Base-by-base conservation (phyloP, 352 stramenopile genomes). In the Globisporangium irregulare region DNA sequence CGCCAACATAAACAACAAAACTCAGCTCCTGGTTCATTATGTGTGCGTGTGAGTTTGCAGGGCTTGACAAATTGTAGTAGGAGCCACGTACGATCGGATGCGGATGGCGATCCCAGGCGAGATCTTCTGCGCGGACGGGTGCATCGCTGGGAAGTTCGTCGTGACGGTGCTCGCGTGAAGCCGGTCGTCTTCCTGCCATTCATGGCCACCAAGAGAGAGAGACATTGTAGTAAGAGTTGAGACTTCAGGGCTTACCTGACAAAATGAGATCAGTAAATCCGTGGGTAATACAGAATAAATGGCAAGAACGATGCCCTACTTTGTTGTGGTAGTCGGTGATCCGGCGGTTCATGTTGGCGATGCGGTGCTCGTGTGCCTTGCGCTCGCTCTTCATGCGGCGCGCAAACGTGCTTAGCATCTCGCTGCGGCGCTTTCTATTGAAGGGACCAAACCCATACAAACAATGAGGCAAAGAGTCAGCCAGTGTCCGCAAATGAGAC, bases 81-180 rank as follows among this genome's bases (percentile, higher is more conserved):
- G 3, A 36, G 5, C 27, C 15, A 81, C 83, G 67, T 67, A 92
- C 84, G 82, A 86, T 14, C 80, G 84, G 67, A 92, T 92, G 62
- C 81, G 82, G 66, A 90, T 90, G n/a, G 62, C 60, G 38, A 77
- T 86, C 12, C 70, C 72, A 4, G 79, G 74, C 7, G 80, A 90
- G 58, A 92, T 93, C 62, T 80, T 84, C 53, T 89, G 80, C 2
- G 86, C 93, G 29, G 75, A 75, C n/a, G 84, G 84, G 56, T 93
- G 86, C 86, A 94, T 92, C 9, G 81, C 86, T 22, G 86, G 84
- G 50, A 93, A 94, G 62, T 92, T 92, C 18, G 86, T 94, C 27
- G 73, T 86, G 18, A 77, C 80, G 0, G 81, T 92, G 50, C 70
- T 85, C 38, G 84, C 82, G 25, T 91, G 76, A 5, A 91, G 72